Percentiles rank a stretch among this genome's conserved stretches.
Evolutionary conservation across 805 yeast genomes (phyloP).

Genomic region (Sungouiozyma intestinalis): DNA sequence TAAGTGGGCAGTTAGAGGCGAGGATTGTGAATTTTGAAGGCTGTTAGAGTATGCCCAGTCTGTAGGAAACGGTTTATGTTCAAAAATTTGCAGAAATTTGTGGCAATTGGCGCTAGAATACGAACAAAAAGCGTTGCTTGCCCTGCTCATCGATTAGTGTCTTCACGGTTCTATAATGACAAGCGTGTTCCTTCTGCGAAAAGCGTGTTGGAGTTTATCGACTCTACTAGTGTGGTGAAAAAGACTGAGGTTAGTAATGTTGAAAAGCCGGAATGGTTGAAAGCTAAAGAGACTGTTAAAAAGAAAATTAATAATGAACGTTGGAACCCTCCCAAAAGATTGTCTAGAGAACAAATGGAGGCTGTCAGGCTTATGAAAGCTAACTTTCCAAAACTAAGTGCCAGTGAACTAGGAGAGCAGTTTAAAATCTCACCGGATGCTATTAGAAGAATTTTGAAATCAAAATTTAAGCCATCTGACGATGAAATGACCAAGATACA

Average conservation of each 20-base stretch:
- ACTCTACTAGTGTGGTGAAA: not conserved
- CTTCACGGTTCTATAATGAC: not conserved
- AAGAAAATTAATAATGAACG: slow-evolving; percentile 47
- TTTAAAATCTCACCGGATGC: slow-evolving; percentile 75
- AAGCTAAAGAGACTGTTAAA: slow-evolving; percentile 51
- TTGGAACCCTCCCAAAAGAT: slow-evolving; percentile 59
- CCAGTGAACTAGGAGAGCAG: slow-evolving; percentile 48
- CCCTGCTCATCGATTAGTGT: not conserved
- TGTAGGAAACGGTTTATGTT: no score
- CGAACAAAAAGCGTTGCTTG: not conserved
- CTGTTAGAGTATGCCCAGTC: no score
- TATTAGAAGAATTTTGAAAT: slow-evolving; percentile 64
- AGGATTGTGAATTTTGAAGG: no score
- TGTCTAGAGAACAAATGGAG: slow-evolving; percentile 61
- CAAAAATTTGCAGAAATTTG: no score
- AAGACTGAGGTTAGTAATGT: not conserved
- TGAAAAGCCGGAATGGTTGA: slow-evolving; percentile 51
- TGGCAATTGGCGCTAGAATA: not conserved
- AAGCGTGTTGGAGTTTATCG: not conserved
- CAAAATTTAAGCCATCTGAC: slow-evolving; percentile 64
- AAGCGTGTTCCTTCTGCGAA: not conserved
- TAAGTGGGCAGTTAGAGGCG: no score
- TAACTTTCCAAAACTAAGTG: slow-evolving; percentile 48
- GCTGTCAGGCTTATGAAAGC: slow-evolving; percentile 47
- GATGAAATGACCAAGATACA: slow-evolving; percentile 37